phyloP scores from a whole-genome alignment of 345 rosid genomes.

The Heritiera fomes region DNA sequence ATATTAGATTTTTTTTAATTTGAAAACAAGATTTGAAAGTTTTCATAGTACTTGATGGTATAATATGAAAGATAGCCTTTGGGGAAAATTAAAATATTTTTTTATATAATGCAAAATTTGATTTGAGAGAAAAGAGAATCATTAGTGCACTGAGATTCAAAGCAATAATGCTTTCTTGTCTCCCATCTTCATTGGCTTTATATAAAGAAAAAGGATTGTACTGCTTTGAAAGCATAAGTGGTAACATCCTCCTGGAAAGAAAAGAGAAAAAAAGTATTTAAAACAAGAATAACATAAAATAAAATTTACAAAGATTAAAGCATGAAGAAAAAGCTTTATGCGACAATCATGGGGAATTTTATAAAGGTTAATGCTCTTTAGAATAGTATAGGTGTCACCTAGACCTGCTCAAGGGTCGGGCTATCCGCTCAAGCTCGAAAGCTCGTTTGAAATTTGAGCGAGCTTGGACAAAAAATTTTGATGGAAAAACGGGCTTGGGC shows the following conservation, averaged over 20 bases:
- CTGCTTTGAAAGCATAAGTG: neutral
- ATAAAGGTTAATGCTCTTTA: neutral
- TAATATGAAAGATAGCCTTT: neutral
- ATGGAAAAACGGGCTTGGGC: too few species aligned
- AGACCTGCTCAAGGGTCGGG: too few species aligned
- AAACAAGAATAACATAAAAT: neutral
- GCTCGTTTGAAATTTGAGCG: too few species aligned
- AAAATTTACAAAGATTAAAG: neutral
- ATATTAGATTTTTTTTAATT: neutral
- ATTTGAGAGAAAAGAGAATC: too few species aligned
- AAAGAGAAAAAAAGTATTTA: neutral
- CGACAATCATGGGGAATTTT: neutral
- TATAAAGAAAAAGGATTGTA: neutral
- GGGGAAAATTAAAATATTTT: neutral
- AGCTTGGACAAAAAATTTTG: too few species aligned
- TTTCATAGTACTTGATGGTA: neutral
- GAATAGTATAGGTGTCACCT: neutral
- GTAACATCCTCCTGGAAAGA: neutral
- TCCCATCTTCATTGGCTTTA: neutral
- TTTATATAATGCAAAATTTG: too few species aligned
- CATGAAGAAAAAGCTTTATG: neutral
- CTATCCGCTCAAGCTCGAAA: too few species aligned
- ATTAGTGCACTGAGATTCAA: too few species aligned
- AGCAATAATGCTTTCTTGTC: slow-evolving; percentile 5
- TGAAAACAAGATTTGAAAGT: too few species aligned